Base-by-base conservation (phyloP, 371 early-diverging fungal genomes). In the Syncephalastrum sp. region DNA sequence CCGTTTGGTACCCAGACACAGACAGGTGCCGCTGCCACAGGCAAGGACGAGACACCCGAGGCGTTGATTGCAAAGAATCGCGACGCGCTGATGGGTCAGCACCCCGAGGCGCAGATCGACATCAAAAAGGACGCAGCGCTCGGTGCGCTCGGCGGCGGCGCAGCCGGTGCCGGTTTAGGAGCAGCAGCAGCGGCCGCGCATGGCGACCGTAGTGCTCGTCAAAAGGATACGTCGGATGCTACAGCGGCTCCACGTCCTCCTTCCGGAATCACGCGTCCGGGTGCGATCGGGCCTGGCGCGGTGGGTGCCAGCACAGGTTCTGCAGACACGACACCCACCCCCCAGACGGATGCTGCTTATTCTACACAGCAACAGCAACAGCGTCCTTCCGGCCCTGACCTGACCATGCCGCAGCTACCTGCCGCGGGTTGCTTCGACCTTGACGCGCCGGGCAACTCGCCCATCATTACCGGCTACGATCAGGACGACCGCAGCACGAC, bases 401-500 rank as follows among this genome's bases (percentile, higher is more conserved):
- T 33, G 12, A 33, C 6, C 16, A 52, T 46, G 59, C 59, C 59
- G 6, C n/a, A 38, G 4, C 45, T 60, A 10, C 60, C 60, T 4
- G 42, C 53, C 12, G 60, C 60, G 10, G 60, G 60, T 47, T 38
- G 38, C 8, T 60, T 53, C 43, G 60, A 60, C 25, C 21, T 48
- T 16, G 60, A 60, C 42, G 60, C 60, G 8, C 44, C 60, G 5
- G 60, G 60, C 24, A 60, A 60, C 19, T 17, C 60, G 5, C 53
- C 47, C 4, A 43, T 60, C 19, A 60, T 60, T 15, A 60, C 60
- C 12, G 60, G 60, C 3, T 60, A 60, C 29, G 54, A 60, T 29
- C 47, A 53, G 42, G 60, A 60, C 25, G 19, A 25, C 48, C 60
- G 60, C 17, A 60, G 54, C 21, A 44, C 49, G 15, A 60, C 53